Evolutionary conservation across 2,329 filamentous ascomycete species (phyloP).

Genomic region (Sporothrix schenckii): DNA sequence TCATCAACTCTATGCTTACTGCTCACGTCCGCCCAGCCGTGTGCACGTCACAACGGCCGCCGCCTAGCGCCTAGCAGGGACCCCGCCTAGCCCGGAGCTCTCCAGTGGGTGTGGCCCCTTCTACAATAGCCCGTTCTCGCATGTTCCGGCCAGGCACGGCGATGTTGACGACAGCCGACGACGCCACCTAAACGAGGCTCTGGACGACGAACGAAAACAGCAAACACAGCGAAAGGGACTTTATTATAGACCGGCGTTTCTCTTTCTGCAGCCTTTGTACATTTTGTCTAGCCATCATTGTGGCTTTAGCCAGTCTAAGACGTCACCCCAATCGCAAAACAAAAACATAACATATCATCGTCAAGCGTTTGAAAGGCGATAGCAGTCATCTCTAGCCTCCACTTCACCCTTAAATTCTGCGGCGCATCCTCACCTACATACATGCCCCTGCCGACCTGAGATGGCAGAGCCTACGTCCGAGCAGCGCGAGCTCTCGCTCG

Average conservation of each 20-base stretch:
- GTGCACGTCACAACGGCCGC: constrained; percentile 29
- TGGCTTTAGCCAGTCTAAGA: background rate
- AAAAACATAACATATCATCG: background rate
- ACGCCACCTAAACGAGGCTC: background rate
- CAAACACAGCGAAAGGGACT: background rate
- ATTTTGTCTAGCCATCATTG: constrained; percentile 9
- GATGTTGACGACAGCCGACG: constrained; percentile 28
- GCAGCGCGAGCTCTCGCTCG: constrained; percentile 75
- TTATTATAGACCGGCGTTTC: background rate
- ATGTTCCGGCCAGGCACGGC: constrained; percentile 29
- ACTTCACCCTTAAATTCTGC: background rate
- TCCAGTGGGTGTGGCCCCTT: constrained; percentile 20
- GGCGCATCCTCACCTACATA: background rate
- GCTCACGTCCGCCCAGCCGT: background rate
- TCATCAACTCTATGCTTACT: background rate
- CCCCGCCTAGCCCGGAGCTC: constrained; percentile 22
- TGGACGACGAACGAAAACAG: background rate
- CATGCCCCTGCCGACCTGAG: background rate
- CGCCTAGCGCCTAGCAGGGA: constrained; percentile 27
- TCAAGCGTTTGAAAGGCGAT: background rate
- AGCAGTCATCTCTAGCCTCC: background rate
- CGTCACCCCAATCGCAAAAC: too few species aligned
- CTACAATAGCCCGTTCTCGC: constrained; percentile 15
- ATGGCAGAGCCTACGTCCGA: constrained; percentile 45
- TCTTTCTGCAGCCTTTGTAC: background rate